phyloP scores from a whole-genome alignment of 1,139 yeast genomes.

The Hyphopichia burtonii region DNA sequence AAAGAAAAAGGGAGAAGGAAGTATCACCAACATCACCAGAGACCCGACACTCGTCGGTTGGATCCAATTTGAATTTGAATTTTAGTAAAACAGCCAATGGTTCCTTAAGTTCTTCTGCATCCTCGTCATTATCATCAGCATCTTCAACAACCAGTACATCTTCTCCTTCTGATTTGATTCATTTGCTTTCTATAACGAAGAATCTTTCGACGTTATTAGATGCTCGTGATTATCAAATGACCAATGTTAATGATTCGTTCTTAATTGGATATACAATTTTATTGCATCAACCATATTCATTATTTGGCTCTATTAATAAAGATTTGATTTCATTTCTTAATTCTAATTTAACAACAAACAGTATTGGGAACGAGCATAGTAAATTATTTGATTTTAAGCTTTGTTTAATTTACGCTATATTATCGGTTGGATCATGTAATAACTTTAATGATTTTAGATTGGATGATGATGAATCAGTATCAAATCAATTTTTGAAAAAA shows the following conservation, averaged over 20 bases:
- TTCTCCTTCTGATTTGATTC: constrained; percentile 20
- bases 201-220: constrained; percentile 9
- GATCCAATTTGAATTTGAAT: background rate
- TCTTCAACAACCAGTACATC: no score
- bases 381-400: constrained; percentile 21
- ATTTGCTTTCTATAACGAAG: constrained; percentile 34
- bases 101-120: no score
- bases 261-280: constrained; percentile 32
- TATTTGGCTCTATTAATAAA: constrained; percentile 21
- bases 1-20: background rate
- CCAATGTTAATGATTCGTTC: constrained; percentile 26
- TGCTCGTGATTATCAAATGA: background rate
- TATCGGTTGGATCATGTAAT: constrained; percentile 23
- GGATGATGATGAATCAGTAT: constrained; percentile 14
- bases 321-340: constrained; percentile 29
- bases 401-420: constrained; percentile 26
- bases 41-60: background rate
- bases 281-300: constrained; percentile 16
- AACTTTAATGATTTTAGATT: constrained; percentile 5
- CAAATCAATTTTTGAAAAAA: constrained; percentile 35
- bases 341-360: constrained; percentile 10
- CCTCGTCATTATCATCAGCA: no score
- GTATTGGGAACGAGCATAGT: background rate
- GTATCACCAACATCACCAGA: background rate
- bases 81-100: no score